Conservation (phyloP, 768 basidiomycete species). For the Suillus subluteus region DNA sequence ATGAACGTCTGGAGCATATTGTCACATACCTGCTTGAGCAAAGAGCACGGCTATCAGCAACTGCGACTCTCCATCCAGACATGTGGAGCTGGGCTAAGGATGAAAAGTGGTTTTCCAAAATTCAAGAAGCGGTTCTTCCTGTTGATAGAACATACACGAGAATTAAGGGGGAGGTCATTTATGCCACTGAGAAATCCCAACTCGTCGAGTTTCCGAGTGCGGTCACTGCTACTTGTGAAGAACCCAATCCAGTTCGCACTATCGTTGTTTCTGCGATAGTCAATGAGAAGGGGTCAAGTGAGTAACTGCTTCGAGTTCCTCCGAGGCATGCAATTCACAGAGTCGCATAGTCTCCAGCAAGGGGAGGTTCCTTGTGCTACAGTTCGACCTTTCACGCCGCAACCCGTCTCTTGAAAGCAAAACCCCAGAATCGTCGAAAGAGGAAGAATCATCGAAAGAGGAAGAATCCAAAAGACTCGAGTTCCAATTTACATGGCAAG, state of each 20-base stretch:
- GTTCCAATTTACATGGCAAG: neutral
- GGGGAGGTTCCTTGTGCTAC: too few species aligned
- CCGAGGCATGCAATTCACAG: too few species aligned
- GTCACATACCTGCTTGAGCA: neutral
- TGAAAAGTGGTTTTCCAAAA: neutral
- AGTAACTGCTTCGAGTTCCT: neutral
- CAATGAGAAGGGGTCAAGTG: neutral
- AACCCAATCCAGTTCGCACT: neutral
- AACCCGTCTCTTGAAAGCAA: neutral
- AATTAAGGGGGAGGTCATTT: neutral
- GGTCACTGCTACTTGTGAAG: neutral
- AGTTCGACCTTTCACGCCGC: neutral
- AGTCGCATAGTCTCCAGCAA: too few species aligned
- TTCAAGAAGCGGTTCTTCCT: neutral
- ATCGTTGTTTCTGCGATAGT: neutral
- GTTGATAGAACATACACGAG: neutral
- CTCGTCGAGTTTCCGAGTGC: neutral
- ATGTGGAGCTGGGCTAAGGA: conserved; percentile 3
- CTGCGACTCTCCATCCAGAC: neutral
- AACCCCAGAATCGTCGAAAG: too few species aligned
- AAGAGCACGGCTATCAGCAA: neutral
- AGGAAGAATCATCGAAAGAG: too few species aligned
- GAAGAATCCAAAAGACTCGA: neutral
- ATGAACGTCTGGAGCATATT: neutral
- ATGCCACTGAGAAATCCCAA: neutral